Base-by-base conservation (phyloP, 306 rosid species). In the Quercus glauca region DNA sequence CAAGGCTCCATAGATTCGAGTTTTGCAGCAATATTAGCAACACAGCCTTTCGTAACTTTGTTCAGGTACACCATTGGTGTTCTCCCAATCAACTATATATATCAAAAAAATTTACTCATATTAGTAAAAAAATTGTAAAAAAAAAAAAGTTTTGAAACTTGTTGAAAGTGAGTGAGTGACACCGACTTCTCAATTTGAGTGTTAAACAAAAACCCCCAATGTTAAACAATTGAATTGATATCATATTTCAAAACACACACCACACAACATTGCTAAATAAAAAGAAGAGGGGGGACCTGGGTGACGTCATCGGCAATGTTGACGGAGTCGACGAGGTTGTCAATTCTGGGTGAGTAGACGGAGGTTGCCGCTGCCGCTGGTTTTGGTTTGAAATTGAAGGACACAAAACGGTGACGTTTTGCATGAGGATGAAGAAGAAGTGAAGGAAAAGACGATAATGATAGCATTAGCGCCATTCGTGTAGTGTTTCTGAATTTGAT, bases 1-100 rank as follows among this genome's bases (percentile, higher is more conserved):
- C 99, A 94, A 23, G 97, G 99, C 80, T 91, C 89, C 99, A 94
- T 94, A 61, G 92, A 92, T 85, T 94, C 99, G n/a, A 94, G 99
- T 81, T 94, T 94, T 31, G 99, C 97, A 56, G 97, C 99, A 90
- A 94, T 57, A 20, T 89, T 91, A 43, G 95, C 97, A 69, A 87
- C 87, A 53, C 99, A 94, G 14, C 94, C 97, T 64, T 85, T 91
- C 0, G 93, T 85, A 75, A 92, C 94, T 74, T 89, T 91, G 81
- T 92, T 94, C 70, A 94, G 95, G 89, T 92, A 92, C n/a, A 94
- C 84, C 99, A 94, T 94, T 12, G 99, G 99, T 15, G 99, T 94
- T 41, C 91, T 89, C 26, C 99, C 99, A 69, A 92, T 91, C 90
- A 94, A 79, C 99, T 94, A 84, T 78, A 85, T 53, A 3, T 43